Conservation (phyloP, 305 asterid genomes). For the Fraxinus angustifolia region DNA sequence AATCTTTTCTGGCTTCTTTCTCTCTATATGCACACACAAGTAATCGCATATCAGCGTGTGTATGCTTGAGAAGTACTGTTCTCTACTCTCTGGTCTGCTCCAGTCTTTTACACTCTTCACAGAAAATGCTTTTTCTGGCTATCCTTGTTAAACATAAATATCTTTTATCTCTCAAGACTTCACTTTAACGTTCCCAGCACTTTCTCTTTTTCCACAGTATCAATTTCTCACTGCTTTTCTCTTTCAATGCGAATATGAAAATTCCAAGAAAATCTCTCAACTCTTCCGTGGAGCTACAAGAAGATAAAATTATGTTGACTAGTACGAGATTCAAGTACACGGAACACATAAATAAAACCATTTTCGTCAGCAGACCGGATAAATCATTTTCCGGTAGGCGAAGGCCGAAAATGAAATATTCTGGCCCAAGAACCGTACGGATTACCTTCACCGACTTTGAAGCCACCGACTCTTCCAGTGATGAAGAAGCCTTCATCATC, state of each 20-base stretch:
- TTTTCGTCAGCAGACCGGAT: conserved; percentile 28
- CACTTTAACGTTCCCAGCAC: conserved; percentile 31
- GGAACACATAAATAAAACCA: conserved; percentile 52
- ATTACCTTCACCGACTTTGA: conserved; percentile 68
- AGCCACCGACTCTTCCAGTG: conserved; percentile 87
- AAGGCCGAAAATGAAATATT: conserved; percentile 19
- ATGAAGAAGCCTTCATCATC: conserved; percentile 29
- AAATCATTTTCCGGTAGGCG: conserved; percentile 17
- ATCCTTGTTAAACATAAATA: background rate
- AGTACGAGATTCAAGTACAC: conserved; percentile 44
- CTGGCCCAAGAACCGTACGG: conserved; percentile 46
- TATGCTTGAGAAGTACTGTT: background rate
- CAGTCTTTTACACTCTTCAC: background rate
- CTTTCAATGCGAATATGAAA: conserved; percentile 68
- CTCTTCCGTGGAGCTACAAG: conserved; percentile 16
- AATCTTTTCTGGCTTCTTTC: background rate
- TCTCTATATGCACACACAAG: conserved; percentile 4
- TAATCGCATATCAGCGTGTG: conserved; percentile 16
- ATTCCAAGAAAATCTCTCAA: background rate
- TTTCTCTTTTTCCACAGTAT: conserved; percentile 60
- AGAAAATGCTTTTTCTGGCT: too few relatives aligned
- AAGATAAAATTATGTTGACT: conserved; percentile 29
- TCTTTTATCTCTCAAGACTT: conserved; percentile 16
- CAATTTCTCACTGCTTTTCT: conserved; percentile 41
- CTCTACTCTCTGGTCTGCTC: conserved; percentile 23